phyloP scores from a whole-genome alignment of 495 filamentous ascomycete species.

The Cetradonia linearis region DNA sequence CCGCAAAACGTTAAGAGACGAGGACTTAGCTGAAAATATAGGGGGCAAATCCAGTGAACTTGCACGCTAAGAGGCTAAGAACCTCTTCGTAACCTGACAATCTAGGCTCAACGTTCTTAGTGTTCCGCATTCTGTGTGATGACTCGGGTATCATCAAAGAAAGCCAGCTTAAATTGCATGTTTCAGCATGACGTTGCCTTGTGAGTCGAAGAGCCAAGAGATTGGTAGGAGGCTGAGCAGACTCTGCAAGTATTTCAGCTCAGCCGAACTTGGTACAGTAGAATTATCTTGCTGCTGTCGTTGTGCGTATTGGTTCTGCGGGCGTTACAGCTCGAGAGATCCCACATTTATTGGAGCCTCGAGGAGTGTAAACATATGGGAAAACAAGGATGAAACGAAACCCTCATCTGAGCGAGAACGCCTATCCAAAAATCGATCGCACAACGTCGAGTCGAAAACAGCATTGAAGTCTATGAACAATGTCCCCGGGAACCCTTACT shows the following conservation, averaged over 20 bases:
- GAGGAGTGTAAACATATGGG: neutral
- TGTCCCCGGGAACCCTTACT: neutral
- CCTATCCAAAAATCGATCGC: neutral
- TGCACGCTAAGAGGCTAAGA: too few species aligned
- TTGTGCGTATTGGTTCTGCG: neutral
- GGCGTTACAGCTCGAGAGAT: neutral
- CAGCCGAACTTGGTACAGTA: neutral
- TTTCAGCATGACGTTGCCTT: neutral
- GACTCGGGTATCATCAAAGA: neutral
- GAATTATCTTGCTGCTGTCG: neutral
- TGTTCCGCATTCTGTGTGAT: neutral
- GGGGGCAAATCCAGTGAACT: too few species aligned
- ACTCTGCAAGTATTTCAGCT: neutral
- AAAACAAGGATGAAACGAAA: neutral
- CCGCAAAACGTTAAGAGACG: too few species aligned
- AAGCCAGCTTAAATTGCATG: neutral
- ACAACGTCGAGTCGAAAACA: neutral
- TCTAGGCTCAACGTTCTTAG: too few species aligned
- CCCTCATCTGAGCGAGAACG: constrained; percentile 10
- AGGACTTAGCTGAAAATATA: too few species aligned
- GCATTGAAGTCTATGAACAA: constrained; percentile 5
- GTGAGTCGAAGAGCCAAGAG: neutral
- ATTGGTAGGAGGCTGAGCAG: neutral
- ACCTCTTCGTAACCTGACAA: too few species aligned
- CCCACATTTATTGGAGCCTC: neutral